phyloP scores from a whole-genome alignment of 2,329 filamentous ascomycete genomes.

The Aspergillus uvarum region DNA sequence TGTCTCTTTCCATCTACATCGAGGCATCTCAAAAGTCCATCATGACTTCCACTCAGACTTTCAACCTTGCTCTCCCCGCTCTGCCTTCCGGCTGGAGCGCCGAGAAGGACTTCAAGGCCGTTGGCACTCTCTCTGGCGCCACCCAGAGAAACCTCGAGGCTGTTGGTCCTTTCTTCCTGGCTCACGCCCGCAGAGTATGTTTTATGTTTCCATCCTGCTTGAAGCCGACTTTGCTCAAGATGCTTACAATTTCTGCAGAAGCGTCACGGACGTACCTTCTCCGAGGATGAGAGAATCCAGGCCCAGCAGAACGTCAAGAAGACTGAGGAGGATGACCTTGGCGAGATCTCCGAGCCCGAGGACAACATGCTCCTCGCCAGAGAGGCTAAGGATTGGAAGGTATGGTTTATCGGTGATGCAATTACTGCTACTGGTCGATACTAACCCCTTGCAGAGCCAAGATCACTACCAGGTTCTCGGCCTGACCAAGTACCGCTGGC shows the following conservation, averaged over 20 bases:
- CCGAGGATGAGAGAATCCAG: slow-evolving; percentile 96
- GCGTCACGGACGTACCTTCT: slow-evolving; percentile 96
- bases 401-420: slow-evolving; percentile 41
- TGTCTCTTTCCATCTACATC: slow-evolving; percentile 3
- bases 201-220: neutral
- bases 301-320: slow-evolving; percentile 94
- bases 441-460: slow-evolving; percentile 62
- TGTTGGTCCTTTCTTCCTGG: slow-evolving; percentile 95
- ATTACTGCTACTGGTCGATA: neutral
- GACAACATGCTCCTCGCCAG: slow-evolving; percentile 87
- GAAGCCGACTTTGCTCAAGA: neutral
- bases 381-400: slow-evolving; percentile 99
- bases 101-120: slow-evolving; percentile 87
- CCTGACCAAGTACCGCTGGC: slow-evolving; percentile 85
- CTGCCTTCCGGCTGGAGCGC: slow-evolving; percentile 75
- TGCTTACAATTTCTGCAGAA: slow-evolving; percentile 45
- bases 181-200: slow-evolving; percentile 84
- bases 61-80: slow-evolving; percentile 59
- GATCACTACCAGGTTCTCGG: slow-evolving; percentile 98
- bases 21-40: slow-evolving; percentile 22
- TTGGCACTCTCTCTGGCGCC: slow-evolving; percentile 73
- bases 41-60: slow-evolving; percentile 62
- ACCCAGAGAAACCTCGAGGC: slow-evolving; percentile 90
- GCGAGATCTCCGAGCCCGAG: slow-evolving; percentile 90
- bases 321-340: slow-evolving; percentile 84